Percentiles rank a stretch among this genome's conserved stretches.
Conservation (phyloP, 371 early-diverging fungal species). For the Capillidium heterosporum region DNA sequence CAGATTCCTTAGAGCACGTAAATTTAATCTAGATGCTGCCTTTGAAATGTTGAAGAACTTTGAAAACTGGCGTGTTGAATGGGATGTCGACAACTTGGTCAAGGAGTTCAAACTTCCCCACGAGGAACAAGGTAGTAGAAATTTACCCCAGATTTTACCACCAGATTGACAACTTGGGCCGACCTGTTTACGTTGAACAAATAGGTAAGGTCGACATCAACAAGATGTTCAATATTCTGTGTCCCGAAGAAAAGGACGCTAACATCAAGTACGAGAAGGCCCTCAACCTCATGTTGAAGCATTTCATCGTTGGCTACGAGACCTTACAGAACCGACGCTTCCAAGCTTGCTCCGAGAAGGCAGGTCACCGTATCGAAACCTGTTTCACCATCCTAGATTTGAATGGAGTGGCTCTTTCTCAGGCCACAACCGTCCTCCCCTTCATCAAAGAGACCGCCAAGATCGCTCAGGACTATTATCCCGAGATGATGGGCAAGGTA, state of each 20-base stretch:
- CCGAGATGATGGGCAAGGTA: constrained; percentile 43
- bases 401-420: constrained; percentile 36
- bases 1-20: constrained; percentile 51
- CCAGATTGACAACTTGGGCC: constrained; percentile 46
- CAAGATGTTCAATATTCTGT: constrained; percentile 32
- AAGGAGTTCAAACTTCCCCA: constrained; percentile 24
- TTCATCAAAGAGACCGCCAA: constrained; percentile 36
- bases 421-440: constrained; percentile 28
- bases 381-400: constrained; percentile 52
- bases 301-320: constrained; percentile 48
- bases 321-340: constrained; percentile 30
- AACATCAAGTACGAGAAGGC: not conserved
- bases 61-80: constrained; percentile 39
- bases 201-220: constrained; percentile 34
- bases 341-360: constrained; percentile 29
- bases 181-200: constrained; percentile 52
- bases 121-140: constrained; percentile 18
- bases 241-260: constrained; percentile 19
- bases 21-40: constrained; percentile 31
- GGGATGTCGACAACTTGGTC: constrained; percentile 19
- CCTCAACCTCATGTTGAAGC: constrained; percentile 21
- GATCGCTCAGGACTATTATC: constrained; percentile 61
- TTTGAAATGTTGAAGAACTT: constrained; percentile 45
- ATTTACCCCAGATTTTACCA: constrained; percentile 58
- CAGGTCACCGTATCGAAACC: constrained; percentile 36